Base-by-base conservation (phyloP, 192 early-diverging fungal genomes). In the Backusella australiensis region DNA sequence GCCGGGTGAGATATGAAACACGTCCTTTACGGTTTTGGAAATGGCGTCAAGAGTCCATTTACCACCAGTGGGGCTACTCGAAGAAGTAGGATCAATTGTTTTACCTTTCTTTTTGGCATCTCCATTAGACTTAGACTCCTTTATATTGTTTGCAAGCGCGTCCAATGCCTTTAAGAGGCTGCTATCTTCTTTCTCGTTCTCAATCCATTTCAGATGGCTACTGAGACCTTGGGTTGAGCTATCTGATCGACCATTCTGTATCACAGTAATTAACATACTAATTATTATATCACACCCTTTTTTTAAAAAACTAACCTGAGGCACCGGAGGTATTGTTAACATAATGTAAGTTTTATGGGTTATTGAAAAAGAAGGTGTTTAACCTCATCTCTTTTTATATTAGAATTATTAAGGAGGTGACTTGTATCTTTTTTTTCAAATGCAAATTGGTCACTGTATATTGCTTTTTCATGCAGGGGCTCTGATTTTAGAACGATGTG, bases 1-100 rank as follows among this genome's bases (percentile, higher is more conserved):
- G 0, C 26, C 23, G 6, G 75, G 46, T 32, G 75, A 19, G 5
- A 76, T n/a, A 26, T 32, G 36, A 14, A 76, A 39, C 17, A 46
- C 69, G 6, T 39, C 39, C 42, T 41, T 46, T 29, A 71, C 42
- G 1, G 34, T 70, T 42, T 70, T 70, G 21, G 69, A 70, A 44
- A 70, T 19, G 21, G 70, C 70, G 32, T 71, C 41, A 41, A 44
- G 15, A 6, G 70, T 71, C 70, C 70, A 71, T 32, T 71, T 71
- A 7, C 23, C 23, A 29, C 70, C 70, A 17, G 70, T 46, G 17
- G 70, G 70, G 2, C 29, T 44, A 34, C 70, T 71, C 6, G 70
- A 71, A 2, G 21, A 0, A 0, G 70, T 71, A 23, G 70, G 70
- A 4, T 39, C 56, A 12, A 63, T 12, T 14, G 12, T 12, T 63